Evolutionary conservation across 2,329 filamentous ascomycete species (phyloP).

Genomic region (Epichloe hybrida): DNA sequence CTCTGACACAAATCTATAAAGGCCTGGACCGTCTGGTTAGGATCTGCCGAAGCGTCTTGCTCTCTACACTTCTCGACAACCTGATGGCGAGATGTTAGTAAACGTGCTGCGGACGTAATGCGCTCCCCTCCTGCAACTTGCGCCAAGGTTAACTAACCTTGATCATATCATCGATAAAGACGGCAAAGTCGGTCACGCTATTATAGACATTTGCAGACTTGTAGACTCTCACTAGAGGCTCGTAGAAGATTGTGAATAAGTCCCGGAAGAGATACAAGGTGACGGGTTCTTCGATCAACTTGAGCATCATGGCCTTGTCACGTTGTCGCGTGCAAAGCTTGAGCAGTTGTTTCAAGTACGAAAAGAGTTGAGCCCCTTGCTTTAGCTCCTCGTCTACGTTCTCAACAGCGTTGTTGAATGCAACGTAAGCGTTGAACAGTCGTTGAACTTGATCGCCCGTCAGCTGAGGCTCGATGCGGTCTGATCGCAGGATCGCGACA

Average conservation of each 20-base stretch:
- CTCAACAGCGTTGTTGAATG: conserved; percentile 89
- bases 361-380: conserved; percentile 82
- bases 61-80: conserved; percentile 53
- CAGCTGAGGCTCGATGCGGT: conserved; percentile 59
- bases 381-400: conserved; percentile 80
- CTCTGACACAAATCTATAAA: conserved; percentile 95
- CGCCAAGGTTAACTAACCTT: conserved; percentile 32
- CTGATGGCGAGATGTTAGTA: conserved; percentile 20
- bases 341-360: conserved; percentile 84
- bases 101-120: background rate
- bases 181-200: conserved; percentile 90
- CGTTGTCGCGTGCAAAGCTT: conserved; percentile 84
- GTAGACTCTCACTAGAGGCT: conserved; percentile 91
- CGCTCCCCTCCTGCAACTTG: background rate
- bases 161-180: conserved; percentile 88
- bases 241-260: conserved; percentile 97
- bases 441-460: conserved; percentile 63
- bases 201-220: conserved; percentile 98
- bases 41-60: conserved; percentile 80
- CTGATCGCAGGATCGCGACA: conserved; percentile 70
- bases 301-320: conserved; percentile 95
- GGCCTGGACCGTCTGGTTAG: conserved; percentile 93
- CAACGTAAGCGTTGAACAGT: conserved; percentile 88
- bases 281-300: conserved; percentile 91
- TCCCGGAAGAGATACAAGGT: conserved; percentile 93